Evolutionary conservation across 306 rosid genomes (phyloP).

Genomic region (Lagenaria siceraria): DNA sequence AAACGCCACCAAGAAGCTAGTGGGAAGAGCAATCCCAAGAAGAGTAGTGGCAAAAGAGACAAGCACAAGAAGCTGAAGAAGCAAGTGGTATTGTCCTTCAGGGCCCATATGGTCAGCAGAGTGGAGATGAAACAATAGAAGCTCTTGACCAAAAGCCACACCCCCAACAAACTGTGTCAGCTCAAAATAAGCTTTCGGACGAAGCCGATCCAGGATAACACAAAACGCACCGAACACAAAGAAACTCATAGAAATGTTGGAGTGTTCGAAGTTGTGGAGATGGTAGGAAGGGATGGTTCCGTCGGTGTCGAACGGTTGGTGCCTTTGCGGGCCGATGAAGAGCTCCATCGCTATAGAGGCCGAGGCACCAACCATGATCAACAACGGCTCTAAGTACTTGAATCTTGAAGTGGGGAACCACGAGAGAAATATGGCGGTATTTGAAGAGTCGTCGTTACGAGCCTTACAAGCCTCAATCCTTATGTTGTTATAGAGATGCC

Average conservation of each 20-base stretch:
- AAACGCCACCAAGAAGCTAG: slow-evolving; percentile 46
- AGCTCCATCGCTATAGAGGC: slow-evolving; percentile 73
- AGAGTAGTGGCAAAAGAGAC: slow-evolving; percentile 37
- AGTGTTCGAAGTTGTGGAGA: slow-evolving; percentile 79
- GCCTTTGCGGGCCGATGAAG: slow-evolving; percentile 47
- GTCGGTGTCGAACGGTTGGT: slow-evolving; percentile 60
- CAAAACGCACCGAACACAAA: slow-evolving; percentile 37
- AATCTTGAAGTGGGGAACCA: slow-evolving; percentile 57
- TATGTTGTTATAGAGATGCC: slow-evolving; percentile 80
- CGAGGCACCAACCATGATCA: slow-evolving; percentile 31
- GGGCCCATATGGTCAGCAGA: slow-evolving; percentile 74
- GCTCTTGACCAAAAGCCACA: slow-evolving; percentile 52
- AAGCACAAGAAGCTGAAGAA: slow-evolving; percentile 33
- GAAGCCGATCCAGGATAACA: slow-evolving; percentile 31
- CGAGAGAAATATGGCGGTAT: slow-evolving; percentile 25
- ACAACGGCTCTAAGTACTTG: slow-evolving; percentile 43
- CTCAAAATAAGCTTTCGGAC: neutral
- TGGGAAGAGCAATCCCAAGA: slow-evolving; percentile 33
- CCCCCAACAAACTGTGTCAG: slow-evolving; percentile 47
- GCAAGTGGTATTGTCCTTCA: slow-evolving; percentile 68
- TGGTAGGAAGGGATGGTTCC: slow-evolving; percentile 75
- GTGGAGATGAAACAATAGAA: slow-evolving; percentile 66
- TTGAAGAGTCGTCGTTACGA: slow-evolving; percentile 4
- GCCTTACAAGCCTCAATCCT: slow-evolving; percentile 28
- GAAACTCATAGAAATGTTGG: slow-evolving; percentile 52